Evolutionary conservation across 139 green algal genomes (phyloP).

Genomic region (Pycnococcus provasolii): DNA sequence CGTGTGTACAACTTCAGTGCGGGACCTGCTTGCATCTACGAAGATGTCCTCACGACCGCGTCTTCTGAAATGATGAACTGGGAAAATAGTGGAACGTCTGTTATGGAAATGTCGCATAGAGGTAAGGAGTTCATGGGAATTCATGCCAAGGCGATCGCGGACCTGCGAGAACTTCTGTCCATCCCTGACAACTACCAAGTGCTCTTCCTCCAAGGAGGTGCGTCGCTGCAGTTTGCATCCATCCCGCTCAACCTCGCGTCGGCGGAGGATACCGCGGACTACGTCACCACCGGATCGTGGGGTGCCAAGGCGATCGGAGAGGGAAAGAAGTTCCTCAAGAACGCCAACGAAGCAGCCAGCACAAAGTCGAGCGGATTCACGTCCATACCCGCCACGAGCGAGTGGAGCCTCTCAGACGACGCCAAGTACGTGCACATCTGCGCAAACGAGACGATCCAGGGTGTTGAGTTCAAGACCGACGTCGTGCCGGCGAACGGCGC

Average conservation of each 20-base stretch:
- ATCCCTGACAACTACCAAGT: slow-evolving; percentile 90
- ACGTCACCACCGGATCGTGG: slow-evolving; percentile 87
- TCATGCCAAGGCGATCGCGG: slow-evolving; percentile 73
- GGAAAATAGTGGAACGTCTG: slow-evolving; percentile 69
- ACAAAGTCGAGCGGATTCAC: slow-evolving; percentile 69
- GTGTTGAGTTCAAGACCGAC: slow-evolving; percentile 93
- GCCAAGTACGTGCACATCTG: slow-evolving; percentile 95
- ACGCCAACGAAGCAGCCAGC: slow-evolving; percentile 65
- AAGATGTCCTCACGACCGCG: slow-evolving; percentile 79
- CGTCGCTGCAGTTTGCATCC: slow-evolving; percentile 83
- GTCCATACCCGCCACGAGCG: slow-evolving; percentile 43
- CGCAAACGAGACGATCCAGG: slow-evolving; percentile 98
- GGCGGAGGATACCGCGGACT: slow-evolving; percentile 63
- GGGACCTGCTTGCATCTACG: slow-evolving; percentile 78
- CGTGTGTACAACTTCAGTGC: slow-evolving; percentile 75
- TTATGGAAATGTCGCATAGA: slow-evolving; percentile 98
- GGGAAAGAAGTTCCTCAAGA: slow-evolving; percentile 59
- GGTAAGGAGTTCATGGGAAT: slow-evolving; percentile 90
- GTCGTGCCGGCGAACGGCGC: slow-evolving; percentile 39
- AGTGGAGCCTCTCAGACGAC: slow-evolving; percentile 74
- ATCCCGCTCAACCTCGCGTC: slow-evolving; percentile 81
- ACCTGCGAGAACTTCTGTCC: slow-evolving; percentile 76
- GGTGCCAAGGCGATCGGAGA: slow-evolving; percentile 86
- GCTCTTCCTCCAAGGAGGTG: slow-evolving; percentile 84
- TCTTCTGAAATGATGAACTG: slow-evolving; percentile 92